These are phyloP conservation scores for Rhododendron mucronatum DNA, from an alignment of 148 eudicot species.

Conservation along the genomic window DNA sequence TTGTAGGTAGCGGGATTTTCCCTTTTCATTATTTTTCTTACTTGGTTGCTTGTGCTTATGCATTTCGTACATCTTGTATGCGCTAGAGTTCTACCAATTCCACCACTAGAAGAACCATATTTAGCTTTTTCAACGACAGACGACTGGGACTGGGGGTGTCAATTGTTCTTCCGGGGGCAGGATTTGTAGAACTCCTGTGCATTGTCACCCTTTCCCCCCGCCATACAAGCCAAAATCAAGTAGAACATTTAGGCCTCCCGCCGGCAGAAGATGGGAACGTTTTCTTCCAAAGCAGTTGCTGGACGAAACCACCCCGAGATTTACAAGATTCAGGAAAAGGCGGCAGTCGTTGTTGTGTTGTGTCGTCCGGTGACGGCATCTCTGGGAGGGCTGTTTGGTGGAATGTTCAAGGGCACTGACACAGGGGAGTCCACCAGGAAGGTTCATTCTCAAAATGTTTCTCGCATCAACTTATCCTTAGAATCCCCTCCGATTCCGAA, in stretches of 20 bases:
- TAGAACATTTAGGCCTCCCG: not conserved
- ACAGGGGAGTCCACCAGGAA: slow-evolving; percentile 72
- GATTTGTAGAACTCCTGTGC: not conserved
- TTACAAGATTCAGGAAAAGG: slow-evolving; percentile 8
- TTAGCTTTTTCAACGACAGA: too few relatives aligned
- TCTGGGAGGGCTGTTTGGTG: slow-evolving; percentile 58
- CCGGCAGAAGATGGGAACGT: not conserved
- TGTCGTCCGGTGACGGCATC: slow-evolving; percentile 16
- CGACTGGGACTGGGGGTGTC: too few relatives aligned
- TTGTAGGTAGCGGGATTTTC: too few relatives aligned
- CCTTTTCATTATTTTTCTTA: not conserved
- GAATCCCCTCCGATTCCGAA: slow-evolving; percentile 60
- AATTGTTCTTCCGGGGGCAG: not conserved
- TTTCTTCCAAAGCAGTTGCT: not conserved
- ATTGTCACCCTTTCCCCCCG: not conserved
- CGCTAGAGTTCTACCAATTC: too few relatives aligned
- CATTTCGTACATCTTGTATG: too few relatives aligned
- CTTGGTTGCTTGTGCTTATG: not conserved
- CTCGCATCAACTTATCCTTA: slow-evolving; percentile 38
- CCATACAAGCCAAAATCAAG: too few relatives aligned
- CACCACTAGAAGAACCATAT: too few relatives aligned
- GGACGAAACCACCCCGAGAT: not conserved
- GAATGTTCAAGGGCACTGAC: slow-evolving; percentile 59
- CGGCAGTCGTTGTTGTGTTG: not conserved
- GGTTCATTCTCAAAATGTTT: slow-evolving; percentile 41